Conservation (phyloP, 352 stramenopile species). For the Plasmopara halstedii region DNA sequence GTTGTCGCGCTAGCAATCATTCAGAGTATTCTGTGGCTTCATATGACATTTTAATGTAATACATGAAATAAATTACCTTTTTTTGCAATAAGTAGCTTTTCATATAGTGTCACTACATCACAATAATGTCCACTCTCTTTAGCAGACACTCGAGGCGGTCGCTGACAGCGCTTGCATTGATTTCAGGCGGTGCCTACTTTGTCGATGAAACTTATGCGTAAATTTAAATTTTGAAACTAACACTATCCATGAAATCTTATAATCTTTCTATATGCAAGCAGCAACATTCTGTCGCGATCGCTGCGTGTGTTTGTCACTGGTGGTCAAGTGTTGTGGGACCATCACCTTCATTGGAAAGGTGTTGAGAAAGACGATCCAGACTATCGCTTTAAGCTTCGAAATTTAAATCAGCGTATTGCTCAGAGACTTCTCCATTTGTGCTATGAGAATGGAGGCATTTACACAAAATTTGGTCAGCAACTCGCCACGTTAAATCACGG, state of each 20-base stretch:
- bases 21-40: too few relatives aligned
- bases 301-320: slow-evolving; percentile 45
- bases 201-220: slow-evolving; percentile 48
- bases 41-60: too few relatives aligned
- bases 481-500: slow-evolving; percentile 95
- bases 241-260: too few relatives aligned
- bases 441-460: slow-evolving; percentile 91
- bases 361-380: slow-evolving; percentile 31
- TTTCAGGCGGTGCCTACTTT: slow-evolving; percentile 28
- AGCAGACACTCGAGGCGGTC: slow-evolving; percentile 5
- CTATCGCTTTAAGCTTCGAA: slow-evolving; percentile 52
- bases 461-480: slow-evolving; percentile 98
- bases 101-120: too few relatives aligned
- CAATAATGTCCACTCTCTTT: slow-evolving; percentile 1
- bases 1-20: too few relatives aligned
- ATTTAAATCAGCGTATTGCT: slow-evolving; percentile 78
- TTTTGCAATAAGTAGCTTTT: too few relatives aligned
- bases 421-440: slow-evolving; percentile 87
- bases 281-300: slow-evolving; percentile 56
- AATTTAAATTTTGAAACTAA: too few relatives aligned
- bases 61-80: too few relatives aligned
- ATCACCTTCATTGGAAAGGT: slow-evolving; percentile 38
- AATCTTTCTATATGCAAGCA: slow-evolving; percentile 7
- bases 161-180: slow-evolving; percentile 17
- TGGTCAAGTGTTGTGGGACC: slow-evolving; percentile 44